Conservation (phyloP, 805 yeast genomes). For the Starmerella potacharoeniae region DNA sequence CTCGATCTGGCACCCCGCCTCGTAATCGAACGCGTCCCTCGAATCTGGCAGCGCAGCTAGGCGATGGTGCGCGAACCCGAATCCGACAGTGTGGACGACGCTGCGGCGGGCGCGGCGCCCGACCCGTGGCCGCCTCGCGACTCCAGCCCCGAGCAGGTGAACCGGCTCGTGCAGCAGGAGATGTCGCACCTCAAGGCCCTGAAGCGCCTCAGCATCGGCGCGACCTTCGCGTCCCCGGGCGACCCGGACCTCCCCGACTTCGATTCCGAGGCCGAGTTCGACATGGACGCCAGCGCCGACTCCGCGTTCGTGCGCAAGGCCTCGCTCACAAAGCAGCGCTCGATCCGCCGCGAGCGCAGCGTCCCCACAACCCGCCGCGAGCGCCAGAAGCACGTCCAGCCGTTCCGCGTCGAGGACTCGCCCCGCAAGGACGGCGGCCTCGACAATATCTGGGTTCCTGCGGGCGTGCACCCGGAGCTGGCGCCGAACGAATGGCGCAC, state of each 20-base stretch:
- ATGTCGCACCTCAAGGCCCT: constrained; percentile 32
- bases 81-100: neutral
- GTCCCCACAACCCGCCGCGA: neutral
- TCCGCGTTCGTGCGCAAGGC: constrained; percentile 6
- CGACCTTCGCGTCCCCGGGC: constrained; percentile 24
- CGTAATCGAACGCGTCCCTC: neutral
- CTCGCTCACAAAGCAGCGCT: constrained; percentile 5
- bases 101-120: neutral
- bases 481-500: constrained; percentile 68
- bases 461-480: constrained; percentile 84
- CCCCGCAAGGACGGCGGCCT: constrained; percentile 5
- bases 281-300: neutral
- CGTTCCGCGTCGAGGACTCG: neutral
- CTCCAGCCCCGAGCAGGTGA: constrained; percentile 21
- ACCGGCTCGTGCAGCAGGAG: constrained; percentile 33
- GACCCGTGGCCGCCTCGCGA: constrained; percentile 9
- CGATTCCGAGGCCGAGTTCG: constrained; percentile 7
- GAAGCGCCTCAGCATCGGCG: constrained; percentile 33
- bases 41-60: neutral
- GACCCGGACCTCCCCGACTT: constrained; percentile 33
- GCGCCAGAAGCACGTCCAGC: neutral
- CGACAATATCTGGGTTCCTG: constrained; percentile 80
- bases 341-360: constrained; percentile 5
- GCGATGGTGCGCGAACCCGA: neutral
- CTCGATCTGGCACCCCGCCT: neutral